Evolutionary conservation across 192 early-diverging fungal species (phyloP), one percentile per base, ranked within the genome.

Genomic region (Coemansia sp.): DNA sequence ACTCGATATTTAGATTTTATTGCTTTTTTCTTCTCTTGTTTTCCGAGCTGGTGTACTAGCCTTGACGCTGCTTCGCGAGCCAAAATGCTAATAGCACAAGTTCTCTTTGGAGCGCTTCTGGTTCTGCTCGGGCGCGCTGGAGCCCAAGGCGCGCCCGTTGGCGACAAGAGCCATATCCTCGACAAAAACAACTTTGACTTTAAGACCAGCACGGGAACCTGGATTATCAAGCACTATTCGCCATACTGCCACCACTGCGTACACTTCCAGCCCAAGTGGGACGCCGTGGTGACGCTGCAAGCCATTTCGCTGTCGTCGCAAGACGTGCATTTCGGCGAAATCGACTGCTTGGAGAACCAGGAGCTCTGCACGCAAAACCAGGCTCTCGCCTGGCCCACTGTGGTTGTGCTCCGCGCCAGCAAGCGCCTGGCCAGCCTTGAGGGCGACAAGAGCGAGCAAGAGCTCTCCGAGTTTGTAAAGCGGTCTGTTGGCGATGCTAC

Each of bases 141-240:
- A 21, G 68, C 62, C 17, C 60, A 56, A 26, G 56, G 57, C 19
- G 81, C 67, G 6, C 65, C 62, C n/a, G 72, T 82, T 12, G 71
- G 71, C 8, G 71, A 67, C 2, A 77, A 74, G 21, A 75, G 73
- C 10, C 75, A 73, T 15, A 50, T 67, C 19, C 73, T 86, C 3
- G 65, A 68, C 32, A 37, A 63, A 27, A 38, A 54, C 15, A 83
- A 80, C 44, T 87, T 85, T 65, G 68, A 58, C 14, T 50, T 53
- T 0, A 70, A 46, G 29, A 80, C 83, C 27, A 61, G 62, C n/a
- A 61, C 68, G 5, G 86, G 86, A 14, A 85, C 75, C 2, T 85
- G 93, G 93, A 85, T 95, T 56, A 70, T 95, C 19, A 86, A 92
- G 79, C 93, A 93, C 70, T 91, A 85, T 78, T 91, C 93, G 18